A percentile compares a stretch with the other conserved stretches of the same genome.
These are phyloP conservation scores for Eleusine coracana DNA, from an alignment of 176 grass and related monocot genomes.

Conservation along the genomic window DNA sequence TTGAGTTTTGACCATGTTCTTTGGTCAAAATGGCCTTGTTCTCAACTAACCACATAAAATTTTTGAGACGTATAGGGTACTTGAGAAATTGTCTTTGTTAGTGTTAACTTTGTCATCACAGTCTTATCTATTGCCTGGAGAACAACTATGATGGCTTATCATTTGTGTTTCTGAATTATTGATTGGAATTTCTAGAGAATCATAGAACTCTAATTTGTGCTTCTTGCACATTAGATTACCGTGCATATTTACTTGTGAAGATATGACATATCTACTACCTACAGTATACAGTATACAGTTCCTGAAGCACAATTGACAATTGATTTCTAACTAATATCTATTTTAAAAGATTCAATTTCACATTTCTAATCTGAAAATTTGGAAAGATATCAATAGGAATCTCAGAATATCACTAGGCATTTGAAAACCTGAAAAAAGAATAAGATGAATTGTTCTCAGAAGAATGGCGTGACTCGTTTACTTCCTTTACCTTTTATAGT, in stretches of 20 bases:
- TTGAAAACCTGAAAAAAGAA: too few relatives aligned
- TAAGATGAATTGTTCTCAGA: background rate
- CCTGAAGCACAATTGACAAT: background rate
- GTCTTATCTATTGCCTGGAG: constrained; percentile 10
- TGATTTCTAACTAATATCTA: background rate
- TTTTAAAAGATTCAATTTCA: background rate
- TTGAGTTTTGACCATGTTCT: too few relatives aligned
- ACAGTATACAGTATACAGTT: background rate
- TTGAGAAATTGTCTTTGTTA: background rate
- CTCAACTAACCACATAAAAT: too few relatives aligned
- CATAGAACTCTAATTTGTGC: constrained; percentile 1
- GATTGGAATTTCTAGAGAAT: background rate
- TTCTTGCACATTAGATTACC: background rate
- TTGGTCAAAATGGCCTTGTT: too few relatives aligned
- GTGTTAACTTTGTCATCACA: background rate
- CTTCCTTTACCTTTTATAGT: background rate
- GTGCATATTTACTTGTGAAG: constrained; percentile 23
- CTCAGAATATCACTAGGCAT: background rate
- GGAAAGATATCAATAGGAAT: background rate
- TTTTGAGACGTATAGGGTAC: too few relatives aligned
- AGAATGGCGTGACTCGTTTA: background rate
- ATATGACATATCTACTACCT: background rate
- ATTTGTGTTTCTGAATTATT: background rate
- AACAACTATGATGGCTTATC: background rate
- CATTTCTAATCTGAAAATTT: background rate